Percentiles rank a stretch among this genome's conserved stretches.
Conservation (phyloP, 371 early-diverging fungal genomes). For the Mucor indicus region DNA sequence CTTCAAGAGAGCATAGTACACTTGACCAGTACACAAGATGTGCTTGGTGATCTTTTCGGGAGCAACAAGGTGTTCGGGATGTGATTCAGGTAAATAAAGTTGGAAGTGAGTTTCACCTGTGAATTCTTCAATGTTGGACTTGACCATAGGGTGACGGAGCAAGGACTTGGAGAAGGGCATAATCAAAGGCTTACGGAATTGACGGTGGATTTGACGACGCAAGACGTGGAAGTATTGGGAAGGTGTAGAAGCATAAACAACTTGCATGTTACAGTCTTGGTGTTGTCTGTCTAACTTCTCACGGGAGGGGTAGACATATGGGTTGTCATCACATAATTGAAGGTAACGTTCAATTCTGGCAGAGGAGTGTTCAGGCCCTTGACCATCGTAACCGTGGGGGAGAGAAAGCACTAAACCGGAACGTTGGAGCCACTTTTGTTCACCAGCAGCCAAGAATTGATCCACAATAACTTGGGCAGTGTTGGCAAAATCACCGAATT, state of each 20-base stretch:
- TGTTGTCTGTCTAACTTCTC: conserved; percentile 84
- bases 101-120: conserved; percentile 80
- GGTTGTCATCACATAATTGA: conserved; percentile 92
- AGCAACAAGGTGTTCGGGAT: conserved; percentile 71
- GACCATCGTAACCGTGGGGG: conserved; percentile 98
- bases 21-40: conserved; percentile 93
- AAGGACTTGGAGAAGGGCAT: conserved; percentile 88
- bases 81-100: conserved; percentile 86
- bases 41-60: conserved; percentile 82
- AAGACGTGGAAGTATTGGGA: conserved; percentile 96
- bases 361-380: conserved; percentile 98
- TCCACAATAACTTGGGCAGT: conserved; percentile 96
- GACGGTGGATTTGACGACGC: conserved; percentile 93
- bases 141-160: conserved; percentile 91
- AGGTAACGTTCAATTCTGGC: conserved; percentile 93
- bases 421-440: conserved; percentile 96
- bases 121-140: conserved; percentile 83
- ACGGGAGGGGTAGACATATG: conserved; percentile 76
- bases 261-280: conserved; percentile 97
- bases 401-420: conserved; percentile 88
- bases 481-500: conserved; percentile 98
- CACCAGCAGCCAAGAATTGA: conserved; percentile 93
- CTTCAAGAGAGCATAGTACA: conserved; percentile 87
- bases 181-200: conserved; percentile 94
- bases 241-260: conserved; percentile 94